Percentiles rank a stretch among this genome's conserved stretches.
Conservation (phyloP, 306 rosid genomes). For the Astragalus glycyphyllos region DNA sequence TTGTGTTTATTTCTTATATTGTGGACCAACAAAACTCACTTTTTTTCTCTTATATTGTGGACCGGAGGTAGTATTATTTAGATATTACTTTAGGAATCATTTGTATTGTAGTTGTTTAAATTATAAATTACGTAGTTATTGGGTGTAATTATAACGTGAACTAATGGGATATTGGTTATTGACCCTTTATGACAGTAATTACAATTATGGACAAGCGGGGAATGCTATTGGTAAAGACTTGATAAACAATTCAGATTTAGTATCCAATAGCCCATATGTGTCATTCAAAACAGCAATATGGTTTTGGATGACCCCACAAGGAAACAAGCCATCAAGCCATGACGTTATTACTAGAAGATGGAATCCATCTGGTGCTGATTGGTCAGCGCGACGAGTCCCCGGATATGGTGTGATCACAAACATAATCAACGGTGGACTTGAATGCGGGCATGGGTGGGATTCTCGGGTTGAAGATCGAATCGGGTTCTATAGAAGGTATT, state of each 20-base stretch:
- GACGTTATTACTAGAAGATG: slow-evolving; percentile 61
- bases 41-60: too few relatives aligned
- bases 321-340: slow-evolving; percentile 74
- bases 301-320: slow-evolving; percentile 84
- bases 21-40: too few relatives aligned
- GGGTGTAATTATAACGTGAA: background rate
- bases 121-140: too few relatives aligned
- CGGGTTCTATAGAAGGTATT: slow-evolving; percentile 45
- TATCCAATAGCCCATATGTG: slow-evolving; percentile 48
- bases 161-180: background rate
- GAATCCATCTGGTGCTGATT: slow-evolving; percentile 56
- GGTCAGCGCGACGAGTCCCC: slow-evolving; percentile 35
- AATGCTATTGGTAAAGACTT: slow-evolving; percentile 45
- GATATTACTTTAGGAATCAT: too few relatives aligned
- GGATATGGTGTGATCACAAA: slow-evolving; percentile 56
- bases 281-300: slow-evolving; percentile 74
- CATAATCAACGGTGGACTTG: slow-evolving; percentile 43
- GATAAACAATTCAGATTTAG: slow-evolving; percentile 58
- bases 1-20: too few relatives aligned
- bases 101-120: too few relatives aligned
- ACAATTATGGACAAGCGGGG: slow-evolving; percentile 67
- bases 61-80: too few relatives aligned
- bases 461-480: slow-evolving; percentile 24
- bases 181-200: slow-evolving; percentile 53
- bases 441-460: slow-evolving; percentile 46